Percentiles rank a stretch among this genome's conserved stretches.
Evolutionary conservation across 352 stramenopile genomes (phyloP).

Genomic region (Blastocystis sp.): DNA sequence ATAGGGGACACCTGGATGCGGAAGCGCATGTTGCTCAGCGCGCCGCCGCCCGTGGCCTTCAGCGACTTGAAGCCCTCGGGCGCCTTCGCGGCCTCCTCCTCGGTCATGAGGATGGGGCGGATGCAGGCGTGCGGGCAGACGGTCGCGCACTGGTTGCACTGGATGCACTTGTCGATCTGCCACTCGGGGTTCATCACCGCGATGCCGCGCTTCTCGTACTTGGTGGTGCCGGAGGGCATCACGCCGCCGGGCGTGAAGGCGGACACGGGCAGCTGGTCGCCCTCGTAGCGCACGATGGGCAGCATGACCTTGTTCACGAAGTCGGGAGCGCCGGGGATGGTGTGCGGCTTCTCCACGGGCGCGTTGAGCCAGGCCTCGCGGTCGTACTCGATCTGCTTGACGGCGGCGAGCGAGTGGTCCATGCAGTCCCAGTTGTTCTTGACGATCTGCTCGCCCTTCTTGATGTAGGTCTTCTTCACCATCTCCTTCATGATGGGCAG

Average conservation of each 20-base stretch:
- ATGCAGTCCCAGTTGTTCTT: conserved; percentile 76
- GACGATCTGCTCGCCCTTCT: conserved; percentile 76
- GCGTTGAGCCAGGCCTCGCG: conserved; percentile 73
- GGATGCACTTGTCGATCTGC: conserved; percentile 73
- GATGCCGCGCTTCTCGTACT: conserved; percentile 74
- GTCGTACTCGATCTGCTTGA: conserved; percentile 71
- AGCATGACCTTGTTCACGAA: conserved; percentile 65
- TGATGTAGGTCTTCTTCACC: conserved; percentile 75
- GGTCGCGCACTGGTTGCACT: conserved; percentile 77
- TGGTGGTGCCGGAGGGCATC: conserved; percentile 75
- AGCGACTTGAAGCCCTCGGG: conserved; percentile 74
- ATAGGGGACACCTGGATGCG: conserved; percentile 75
- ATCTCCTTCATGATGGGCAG: conserved; percentile 74
- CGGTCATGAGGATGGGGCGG: conserved; percentile 75
- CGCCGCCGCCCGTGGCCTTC: conserved; percentile 72
- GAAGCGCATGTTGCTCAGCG: conserved; percentile 75
- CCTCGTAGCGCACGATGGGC: conserved; percentile 69
- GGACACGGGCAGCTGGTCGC: conserved; percentile 43
- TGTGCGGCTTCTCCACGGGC: conserved; percentile 73
- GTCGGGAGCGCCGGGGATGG: conserved; percentile 70
- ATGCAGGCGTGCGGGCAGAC: conserved; percentile 76
- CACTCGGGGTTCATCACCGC: conserved; percentile 43
- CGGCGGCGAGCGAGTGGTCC: conserved; percentile 70
- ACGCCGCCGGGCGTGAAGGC: conserved; percentile 73
- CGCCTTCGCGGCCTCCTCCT: conserved; percentile 74